These are phyloP conservation scores for Diaporthe sp. DNA, from an alignment of 2,329 filamentous ascomycete genomes.

Conservation along the genomic window DNA sequence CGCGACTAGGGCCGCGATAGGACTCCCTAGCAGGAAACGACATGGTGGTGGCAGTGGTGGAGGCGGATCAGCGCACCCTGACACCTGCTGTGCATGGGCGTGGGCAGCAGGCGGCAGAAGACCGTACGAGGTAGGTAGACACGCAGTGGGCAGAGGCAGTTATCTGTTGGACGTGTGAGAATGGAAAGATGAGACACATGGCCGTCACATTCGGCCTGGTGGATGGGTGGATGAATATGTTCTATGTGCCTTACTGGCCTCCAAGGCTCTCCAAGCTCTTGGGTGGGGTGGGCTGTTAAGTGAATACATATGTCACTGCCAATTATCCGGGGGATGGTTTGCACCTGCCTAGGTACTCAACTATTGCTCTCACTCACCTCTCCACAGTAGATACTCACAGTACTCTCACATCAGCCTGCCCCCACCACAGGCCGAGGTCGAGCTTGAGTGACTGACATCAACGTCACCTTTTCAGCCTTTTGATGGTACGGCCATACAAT, in stretches of 20 bases:
- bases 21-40: constrained; percentile 8
- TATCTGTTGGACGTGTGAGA: not conserved
- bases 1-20: constrained; percentile 17
- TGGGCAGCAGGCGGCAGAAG: not conserved
- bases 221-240: not conserved
- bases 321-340: no score
- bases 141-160: not conserved
- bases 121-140: not conserved
- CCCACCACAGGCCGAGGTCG: not conserved
- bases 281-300: not conserved
- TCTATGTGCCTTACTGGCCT: not conserved
- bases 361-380: not conserved
- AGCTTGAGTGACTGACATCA: constrained; percentile 12
- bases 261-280: not conserved
- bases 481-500: not conserved
- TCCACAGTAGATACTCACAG: not conserved
- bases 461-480: not conserved
- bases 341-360: no score
- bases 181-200: constrained; percentile 11
- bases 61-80: not conserved
- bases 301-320: not conserved
- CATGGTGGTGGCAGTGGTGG: not conserved
- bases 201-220: not conserved
- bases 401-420: not conserved
- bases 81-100: not conserved